Conservation (phyloP, 495 filamentous ascomycete genomes). For the Xylaria palmicola region DNA sequence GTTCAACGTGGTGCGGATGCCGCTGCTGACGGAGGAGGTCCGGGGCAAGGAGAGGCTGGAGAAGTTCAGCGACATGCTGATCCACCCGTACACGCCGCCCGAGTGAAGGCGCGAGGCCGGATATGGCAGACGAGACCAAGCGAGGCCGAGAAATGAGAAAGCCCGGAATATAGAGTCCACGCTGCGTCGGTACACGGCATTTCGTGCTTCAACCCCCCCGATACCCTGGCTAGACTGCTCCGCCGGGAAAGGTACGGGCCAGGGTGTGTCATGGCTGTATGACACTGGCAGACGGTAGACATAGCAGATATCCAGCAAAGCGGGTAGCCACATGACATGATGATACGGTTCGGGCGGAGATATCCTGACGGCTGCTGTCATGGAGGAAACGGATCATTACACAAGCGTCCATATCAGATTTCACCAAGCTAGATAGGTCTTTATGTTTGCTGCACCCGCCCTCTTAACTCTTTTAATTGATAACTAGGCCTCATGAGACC, state of each 20-base stretch:
- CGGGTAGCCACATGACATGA: background rate
- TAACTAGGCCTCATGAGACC: too few species aligned
- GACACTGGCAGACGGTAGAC: background rate
- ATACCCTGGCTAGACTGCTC: background rate
- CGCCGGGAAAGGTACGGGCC: background rate
- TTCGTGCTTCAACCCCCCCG: background rate
- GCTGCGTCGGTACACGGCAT: background rate
- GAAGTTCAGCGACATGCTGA: constrained; percentile 90
- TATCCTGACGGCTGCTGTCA: too few species aligned
- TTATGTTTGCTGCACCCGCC: too few species aligned
- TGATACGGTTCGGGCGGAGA: background rate
- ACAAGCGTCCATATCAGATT: too few species aligned
- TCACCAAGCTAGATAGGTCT: too few species aligned
- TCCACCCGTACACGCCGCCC: constrained; percentile 80
- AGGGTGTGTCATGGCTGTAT: background rate
- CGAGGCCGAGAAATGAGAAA: too few species aligned
- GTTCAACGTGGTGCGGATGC: constrained; percentile 99
- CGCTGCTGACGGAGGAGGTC: constrained; percentile 90
- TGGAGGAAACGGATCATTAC: too few species aligned
- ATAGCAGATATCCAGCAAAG: background rate
- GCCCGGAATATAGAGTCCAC: too few species aligned
- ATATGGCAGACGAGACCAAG: background rate
- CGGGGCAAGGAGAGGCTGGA: constrained; percentile 91
- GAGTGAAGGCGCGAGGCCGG: constrained; percentile 35
- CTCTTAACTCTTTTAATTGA: too few species aligned